phyloP scores from a whole-genome alignment of 768 basidiomycete genomes.

The Phanerochaete sordida region DNA sequence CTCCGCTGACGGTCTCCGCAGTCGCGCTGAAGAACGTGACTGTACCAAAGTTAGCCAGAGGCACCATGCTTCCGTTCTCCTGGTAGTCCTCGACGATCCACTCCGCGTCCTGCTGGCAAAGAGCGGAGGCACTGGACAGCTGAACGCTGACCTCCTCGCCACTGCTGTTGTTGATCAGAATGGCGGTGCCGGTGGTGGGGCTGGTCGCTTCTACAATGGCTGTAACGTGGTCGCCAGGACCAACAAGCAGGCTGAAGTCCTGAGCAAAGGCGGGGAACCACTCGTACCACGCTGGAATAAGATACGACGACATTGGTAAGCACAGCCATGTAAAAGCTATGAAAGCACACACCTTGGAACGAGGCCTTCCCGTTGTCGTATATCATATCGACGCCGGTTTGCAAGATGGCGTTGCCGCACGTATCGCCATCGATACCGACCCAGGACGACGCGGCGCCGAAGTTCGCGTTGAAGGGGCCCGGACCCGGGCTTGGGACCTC shows the following conservation, averaged over 20 bases:
- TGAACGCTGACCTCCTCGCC: neutral
- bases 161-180: neutral
- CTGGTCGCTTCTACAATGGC: neutral
- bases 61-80: neutral
- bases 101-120: neutral
- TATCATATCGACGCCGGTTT: constrained; percentile 30
- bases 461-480: no score
- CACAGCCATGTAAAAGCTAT: no score
- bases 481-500: no score
- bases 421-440: constrained; percentile 31
- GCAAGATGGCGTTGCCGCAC: constrained; percentile 26
- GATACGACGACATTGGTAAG: neutral
- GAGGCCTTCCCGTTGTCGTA: constrained; percentile 13
- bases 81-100: neutral
- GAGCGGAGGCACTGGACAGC: neutral
- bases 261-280: neutral
- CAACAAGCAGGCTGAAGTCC: neutral
- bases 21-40: neutral
- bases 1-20: no score
- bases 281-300: neutral
- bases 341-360: constrained; percentile 13
- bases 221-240: neutral
- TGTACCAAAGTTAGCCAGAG: neutral
- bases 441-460: neutral
- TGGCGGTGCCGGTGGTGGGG: neutral